phyloP scores from a whole-genome alignment of 2,329 filamentous ascomycete genomes.

The Colletotrichum brevisporum region DNA sequence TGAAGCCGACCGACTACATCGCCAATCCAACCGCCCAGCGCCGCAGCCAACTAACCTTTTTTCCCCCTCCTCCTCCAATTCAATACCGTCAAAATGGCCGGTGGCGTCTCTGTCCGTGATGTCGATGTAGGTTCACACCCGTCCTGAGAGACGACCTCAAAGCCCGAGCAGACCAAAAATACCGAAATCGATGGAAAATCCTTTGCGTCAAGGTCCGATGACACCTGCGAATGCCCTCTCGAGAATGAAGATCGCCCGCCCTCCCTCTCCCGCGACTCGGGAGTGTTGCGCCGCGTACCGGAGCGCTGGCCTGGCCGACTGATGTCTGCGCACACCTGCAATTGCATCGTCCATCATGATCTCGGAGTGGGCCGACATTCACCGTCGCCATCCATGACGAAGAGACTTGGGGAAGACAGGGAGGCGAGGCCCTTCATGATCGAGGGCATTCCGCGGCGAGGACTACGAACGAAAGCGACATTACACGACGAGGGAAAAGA shows the following conservation, averaged over 20 bases:
- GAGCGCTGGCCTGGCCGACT: background rate
- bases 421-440: background rate
- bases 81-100: slow-evolving; percentile 79
- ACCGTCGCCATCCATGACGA: slow-evolving; percentile 21
- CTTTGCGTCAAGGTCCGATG: slow-evolving; percentile 22
- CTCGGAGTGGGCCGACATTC: background rate
- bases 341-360: no score
- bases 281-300: no score
- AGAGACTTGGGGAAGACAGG: background rate
- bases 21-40: slow-evolving; percentile 42
- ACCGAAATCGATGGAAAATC: slow-evolving; percentile 19
- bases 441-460: slow-evolving; percentile 9
- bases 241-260: no score
- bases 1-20: slow-evolving; percentile 41
- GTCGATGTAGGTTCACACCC: slow-evolving; percentile 77
- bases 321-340: no score
- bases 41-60: slow-evolving; percentile 48
- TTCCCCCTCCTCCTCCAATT: slow-evolving; percentile 46
- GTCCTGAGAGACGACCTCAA: slow-evolving; percentile 31
- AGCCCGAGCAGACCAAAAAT: slow-evolving; percentile 3
- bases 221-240: slow-evolving; percentile 3
- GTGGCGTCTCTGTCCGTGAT: slow-evolving; percentile 87
- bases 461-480: slow-evolving; percentile 43
- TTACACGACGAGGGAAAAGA: slow-evolving; percentile 26
- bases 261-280: no score